A percentile compares a stretch with the other conserved stretches of the same genome.
These are phyloP conservation scores for Didymella keratinophila DNA, from an alignment of 2,329 filamentous ascomycete species.

Conservation along the genomic window DNA sequence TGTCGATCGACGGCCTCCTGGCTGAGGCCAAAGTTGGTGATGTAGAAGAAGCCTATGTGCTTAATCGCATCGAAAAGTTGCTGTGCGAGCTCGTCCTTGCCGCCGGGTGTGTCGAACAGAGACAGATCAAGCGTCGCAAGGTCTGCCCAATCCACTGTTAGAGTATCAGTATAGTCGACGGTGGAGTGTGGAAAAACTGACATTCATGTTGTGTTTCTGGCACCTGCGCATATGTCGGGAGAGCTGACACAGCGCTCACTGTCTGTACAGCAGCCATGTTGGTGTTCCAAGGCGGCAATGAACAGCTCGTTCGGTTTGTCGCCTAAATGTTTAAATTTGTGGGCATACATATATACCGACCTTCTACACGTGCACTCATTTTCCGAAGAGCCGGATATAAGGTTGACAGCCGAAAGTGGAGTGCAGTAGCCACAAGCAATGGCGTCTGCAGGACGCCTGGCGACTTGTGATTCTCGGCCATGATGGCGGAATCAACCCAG, in stretches of 20 bases:
- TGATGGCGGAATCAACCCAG: slow-evolving; percentile 19
- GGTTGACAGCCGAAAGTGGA: slow-evolving; percentile 1
- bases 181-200: not conserved
- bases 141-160: slow-evolving; percentile 15
- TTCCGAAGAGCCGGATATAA: slow-evolving; percentile 4
- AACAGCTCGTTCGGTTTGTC: not conserved
- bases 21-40: slow-evolving; percentile 27
- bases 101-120: slow-evolving; percentile 62
- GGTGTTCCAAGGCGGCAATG: not conserved
- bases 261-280: slow-evolving; percentile 8
- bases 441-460: not conserved
- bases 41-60: slow-evolving; percentile 28
- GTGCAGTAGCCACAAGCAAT: not conserved
- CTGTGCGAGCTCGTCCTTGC: slow-evolving; percentile 62
- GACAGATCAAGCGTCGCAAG: slow-evolving; percentile 27
- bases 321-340: not conserved
- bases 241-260: not conserved
- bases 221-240: slow-evolving; percentile 9
- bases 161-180: not conserved
- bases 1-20: slow-evolving; percentile 29
- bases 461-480: slow-evolving; percentile 26
- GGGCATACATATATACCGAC: not conserved
- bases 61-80: slow-evolving; percentile 63
- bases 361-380: too few relatives aligned
- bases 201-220: slow-evolving; percentile 8